Conservation (phyloP, 1,139 yeast species). For the Pichia inconspicua region DNA sequence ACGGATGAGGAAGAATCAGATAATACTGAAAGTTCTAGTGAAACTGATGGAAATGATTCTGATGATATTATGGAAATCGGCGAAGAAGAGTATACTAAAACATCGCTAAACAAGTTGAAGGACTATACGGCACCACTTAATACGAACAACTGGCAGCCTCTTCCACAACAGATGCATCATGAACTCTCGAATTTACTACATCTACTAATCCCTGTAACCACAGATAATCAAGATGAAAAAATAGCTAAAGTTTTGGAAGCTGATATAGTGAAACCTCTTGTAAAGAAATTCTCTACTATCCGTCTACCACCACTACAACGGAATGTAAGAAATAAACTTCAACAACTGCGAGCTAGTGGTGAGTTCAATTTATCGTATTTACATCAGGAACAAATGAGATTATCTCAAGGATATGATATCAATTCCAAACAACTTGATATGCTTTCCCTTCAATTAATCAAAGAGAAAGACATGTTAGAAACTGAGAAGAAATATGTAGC, state of each 20-base stretch:
- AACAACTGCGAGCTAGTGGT: not conserved
- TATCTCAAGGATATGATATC: conserved; percentile 21
- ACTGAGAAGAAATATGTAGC: conserved; percentile 18
- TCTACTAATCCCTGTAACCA: conserved; percentile 8
- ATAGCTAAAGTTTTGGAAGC: conserved; percentile 9
- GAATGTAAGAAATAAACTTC: conserved; percentile 7
- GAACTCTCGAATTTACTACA: conserved; percentile 12
- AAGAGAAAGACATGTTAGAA: conserved; percentile 17
- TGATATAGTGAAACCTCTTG: conserved; percentile 18
- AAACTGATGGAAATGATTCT: not conserved
- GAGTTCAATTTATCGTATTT: conserved; percentile 17
- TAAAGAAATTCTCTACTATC: conserved; percentile 15
- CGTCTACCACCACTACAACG: conserved; percentile 21
- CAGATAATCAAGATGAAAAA: not conserved
- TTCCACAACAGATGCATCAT: conserved; percentile 14
- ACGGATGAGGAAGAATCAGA: not conserved
- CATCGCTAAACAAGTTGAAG: not conserved
- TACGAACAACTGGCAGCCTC: conserved; percentile 19
- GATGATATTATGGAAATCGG: not conserved
- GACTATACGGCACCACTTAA: conserved; percentile 15
- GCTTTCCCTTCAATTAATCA: conserved; percentile 16
- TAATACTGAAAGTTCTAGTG: not conserved
- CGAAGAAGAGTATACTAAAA: not conserved
- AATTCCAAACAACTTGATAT: conserved; percentile 22
- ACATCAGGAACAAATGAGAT: conserved; percentile 17